Conservation (phyloP, 441 rosid genomes). For the Arabidopsis lyrata region DNA sequence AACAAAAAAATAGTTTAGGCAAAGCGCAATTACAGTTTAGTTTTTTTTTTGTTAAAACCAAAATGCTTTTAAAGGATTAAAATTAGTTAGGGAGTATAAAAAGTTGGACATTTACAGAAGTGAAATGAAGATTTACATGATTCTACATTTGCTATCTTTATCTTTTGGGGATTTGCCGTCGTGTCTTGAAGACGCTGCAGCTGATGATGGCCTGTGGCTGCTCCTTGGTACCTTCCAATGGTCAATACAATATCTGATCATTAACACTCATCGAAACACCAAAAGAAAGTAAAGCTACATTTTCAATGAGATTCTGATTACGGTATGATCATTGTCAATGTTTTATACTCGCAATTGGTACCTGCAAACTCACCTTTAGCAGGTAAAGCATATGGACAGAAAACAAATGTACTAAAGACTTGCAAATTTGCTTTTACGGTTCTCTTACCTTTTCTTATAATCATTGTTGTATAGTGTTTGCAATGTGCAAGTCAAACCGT, state of each 20-base stretch:
- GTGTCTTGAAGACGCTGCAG: constrained; percentile 55
- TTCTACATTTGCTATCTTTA: constrained; percentile 75
- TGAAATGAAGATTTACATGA: constrained; percentile 65
- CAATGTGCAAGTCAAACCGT: constrained; percentile 8
- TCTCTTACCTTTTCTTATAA: background rate
- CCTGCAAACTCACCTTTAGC: background rate
- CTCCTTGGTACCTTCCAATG: constrained; percentile 72
- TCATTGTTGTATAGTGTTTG: background rate
- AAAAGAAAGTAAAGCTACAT: background rate
- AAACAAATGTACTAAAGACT: background rate
- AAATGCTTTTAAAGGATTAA: background rate
- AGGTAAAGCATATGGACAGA: background rate
- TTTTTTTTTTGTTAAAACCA: constrained; percentile 15
- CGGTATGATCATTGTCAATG: background rate
- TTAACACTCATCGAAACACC: background rate
- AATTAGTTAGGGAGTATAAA: background rate
- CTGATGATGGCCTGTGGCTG: constrained; percentile 56
- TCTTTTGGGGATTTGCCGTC: constrained; percentile 68
- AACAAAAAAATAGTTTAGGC: constrained; percentile 25
- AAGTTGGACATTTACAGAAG: constrained; percentile 34
- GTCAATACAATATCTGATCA: background rate
- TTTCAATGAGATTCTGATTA: background rate
- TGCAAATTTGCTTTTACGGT: background rate
- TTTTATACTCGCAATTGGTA: background rate
- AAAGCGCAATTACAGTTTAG: constrained; percentile 40